Percentiles rank a stretch among this genome's conserved stretches.
Conservation (phyloP, 192 early-diverging fungal species). For the Coemansia brasiliensis region DNA sequence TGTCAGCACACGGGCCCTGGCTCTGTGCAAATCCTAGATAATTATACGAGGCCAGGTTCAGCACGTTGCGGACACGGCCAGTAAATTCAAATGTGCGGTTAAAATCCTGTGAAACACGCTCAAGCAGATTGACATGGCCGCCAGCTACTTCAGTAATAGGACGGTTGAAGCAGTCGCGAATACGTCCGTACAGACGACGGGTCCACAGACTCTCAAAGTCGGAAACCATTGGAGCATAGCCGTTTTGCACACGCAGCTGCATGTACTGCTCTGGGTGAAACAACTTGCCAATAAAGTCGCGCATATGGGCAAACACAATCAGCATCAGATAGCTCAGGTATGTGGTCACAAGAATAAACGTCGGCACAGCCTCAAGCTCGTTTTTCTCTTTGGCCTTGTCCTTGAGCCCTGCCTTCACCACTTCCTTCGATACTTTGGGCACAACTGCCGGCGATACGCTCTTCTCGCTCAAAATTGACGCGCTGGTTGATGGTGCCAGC, state of each 20-base stretch:
- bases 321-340: conserved; percentile 94
- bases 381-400: neutral
- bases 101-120: conserved; percentile 81
- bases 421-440: conserved; percentile 4
- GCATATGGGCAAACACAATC: conserved; percentile 87
- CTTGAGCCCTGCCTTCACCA: neutral
- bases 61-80: conserved; percentile 71
- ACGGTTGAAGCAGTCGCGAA: conserved; percentile 91
- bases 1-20: conserved; percentile 91
- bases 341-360: conserved; percentile 85
- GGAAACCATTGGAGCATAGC: conserved; percentile 89
- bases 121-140: conserved; percentile 78
- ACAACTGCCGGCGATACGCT: conserved; percentile 8
- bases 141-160: conserved; percentile 94
- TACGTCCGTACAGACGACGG: conserved; percentile 82
- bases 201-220: conserved; percentile 98
- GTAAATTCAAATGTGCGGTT: conserved; percentile 85
- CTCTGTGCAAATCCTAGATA: conserved; percentile 96
- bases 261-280: conserved; percentile 70
- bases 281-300: conserved; percentile 88
- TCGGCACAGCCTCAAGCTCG: conserved; percentile 62
- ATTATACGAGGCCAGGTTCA: conserved; percentile 97
- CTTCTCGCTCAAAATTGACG: conserved; percentile 19
- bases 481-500: conserved; percentile 28
- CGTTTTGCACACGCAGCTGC: conserved; percentile 72